Conservation (phyloP, 176 grass and related monocot genomes). For the Pharus latifolius region DNA sequence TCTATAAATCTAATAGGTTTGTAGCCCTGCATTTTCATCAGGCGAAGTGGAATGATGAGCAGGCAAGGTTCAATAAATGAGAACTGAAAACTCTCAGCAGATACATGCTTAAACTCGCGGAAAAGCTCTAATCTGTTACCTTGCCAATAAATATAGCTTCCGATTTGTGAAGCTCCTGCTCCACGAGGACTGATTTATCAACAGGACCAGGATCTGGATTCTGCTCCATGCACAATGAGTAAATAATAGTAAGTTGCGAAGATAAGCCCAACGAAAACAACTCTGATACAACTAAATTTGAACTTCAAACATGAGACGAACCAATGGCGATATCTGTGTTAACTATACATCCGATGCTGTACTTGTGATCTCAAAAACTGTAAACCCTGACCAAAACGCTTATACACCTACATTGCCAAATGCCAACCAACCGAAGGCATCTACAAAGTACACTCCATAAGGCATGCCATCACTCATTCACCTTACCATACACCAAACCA, state of each 20-base stretch:
- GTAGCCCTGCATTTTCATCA: slow-evolving; percentile 25
- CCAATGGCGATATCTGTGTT: background rate
- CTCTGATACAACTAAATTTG: background rate
- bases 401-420: background rate
- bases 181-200: slow-evolving; percentile 37
- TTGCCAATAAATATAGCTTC: slow-evolving; percentile 32
- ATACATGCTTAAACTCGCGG: background rate
- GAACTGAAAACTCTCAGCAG: background rate
- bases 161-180: slow-evolving; percentile 35
- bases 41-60: background rate
- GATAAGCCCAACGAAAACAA: background rate
- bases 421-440: background rate
- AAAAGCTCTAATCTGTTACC: slow-evolving; percentile 8
- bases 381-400: background rate
- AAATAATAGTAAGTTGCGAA: background rate
- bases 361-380: background rate
- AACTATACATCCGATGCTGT: background rate
- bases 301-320: background rate
- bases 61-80: background rate
- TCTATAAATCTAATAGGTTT: slow-evolving; percentile 48
- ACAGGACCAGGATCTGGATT: slow-evolving; percentile 33
- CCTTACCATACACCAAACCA: background rate
- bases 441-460: background rate
- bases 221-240: slow-evolving; percentile 1
- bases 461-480: background rate